Evolutionary conservation across 495 filamentous ascomycete genomes (phyloP).

Genomic region (Aspergillus haitiensis): DNA sequence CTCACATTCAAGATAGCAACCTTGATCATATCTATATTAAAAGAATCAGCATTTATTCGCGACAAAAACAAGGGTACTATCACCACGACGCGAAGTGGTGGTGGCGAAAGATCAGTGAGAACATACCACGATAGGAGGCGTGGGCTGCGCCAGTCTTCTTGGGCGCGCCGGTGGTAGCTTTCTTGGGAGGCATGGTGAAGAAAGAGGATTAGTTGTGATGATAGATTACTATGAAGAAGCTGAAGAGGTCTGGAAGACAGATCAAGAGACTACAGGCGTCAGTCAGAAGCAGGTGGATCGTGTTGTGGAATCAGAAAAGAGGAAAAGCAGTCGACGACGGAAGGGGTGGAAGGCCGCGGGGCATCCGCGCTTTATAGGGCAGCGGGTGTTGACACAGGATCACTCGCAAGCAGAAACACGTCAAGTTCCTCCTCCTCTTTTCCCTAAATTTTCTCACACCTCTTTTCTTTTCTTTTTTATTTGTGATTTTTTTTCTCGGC

Average conservation of each 20-base stretch:
- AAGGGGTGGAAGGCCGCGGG: slow-evolving; percentile 48
- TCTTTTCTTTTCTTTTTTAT: slow-evolving; percentile 21
- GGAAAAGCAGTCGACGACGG: slow-evolving; percentile 32
- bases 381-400: slow-evolving; percentile 49
- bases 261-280: slow-evolving; percentile 21
- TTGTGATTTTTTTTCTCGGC: slow-evolving; percentile 18
- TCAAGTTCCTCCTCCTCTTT: slow-evolving; percentile 24
- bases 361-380: slow-evolving; percentile 55
- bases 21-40: slow-evolving; percentile 63
- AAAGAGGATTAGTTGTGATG: slow-evolving; percentile 22
- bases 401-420: slow-evolving; percentile 35
- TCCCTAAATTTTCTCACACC: slow-evolving; percentile 16
- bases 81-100: slow-evolving; percentile 46
- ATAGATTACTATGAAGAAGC: slow-evolving; percentile 17
- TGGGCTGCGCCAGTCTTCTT: slow-evolving; percentile 47
- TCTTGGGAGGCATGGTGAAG: slow-evolving; percentile 55
- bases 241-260: slow-evolving; percentile 18
- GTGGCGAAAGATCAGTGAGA: slow-evolving; percentile 43
- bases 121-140: slow-evolving; percentile 63
- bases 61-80: slow-evolving; percentile 35
- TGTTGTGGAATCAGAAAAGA: slow-evolving; percentile 29
- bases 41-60: slow-evolving; percentile 52
- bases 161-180: slow-evolving; percentile 34
- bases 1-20: slow-evolving; percentile 67
- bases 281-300: slow-evolving; percentile 9